Evolutionary conservation across 2,329 filamentous ascomycete genomes (phyloP), one percentile per base, ranked within the genome.

Genomic region (Zarea fungicola): DNA sequence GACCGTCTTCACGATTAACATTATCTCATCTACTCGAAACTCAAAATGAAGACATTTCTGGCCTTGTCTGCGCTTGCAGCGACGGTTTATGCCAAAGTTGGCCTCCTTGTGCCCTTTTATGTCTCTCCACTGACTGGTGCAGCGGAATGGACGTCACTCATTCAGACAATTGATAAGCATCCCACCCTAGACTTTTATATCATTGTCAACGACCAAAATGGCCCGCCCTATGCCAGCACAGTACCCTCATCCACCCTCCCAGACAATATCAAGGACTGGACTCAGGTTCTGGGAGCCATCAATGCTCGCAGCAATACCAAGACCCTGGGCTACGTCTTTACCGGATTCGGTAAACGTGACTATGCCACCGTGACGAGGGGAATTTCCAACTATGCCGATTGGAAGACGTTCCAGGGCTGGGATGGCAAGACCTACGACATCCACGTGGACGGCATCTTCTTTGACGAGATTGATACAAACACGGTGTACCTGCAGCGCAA

Each of bases 381-480:
- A 7, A 37, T 47, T 11, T 35, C 40, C n/a, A 36, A 31, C 18
- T 47, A 47, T 4, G 13, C 28, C 6, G 7, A 41, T 7, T 48
- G 44, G 44, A 32, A 5, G 21, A 41, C 36, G 8, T 19, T 34
- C 8, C 16, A 34, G n/a, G 29, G 37, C 44, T 48, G 44, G 44
- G 14, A 21, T 21, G 36, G 28, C 7, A 28, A 32, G 10, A 16
- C 13, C 7, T 36, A 48, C 8, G 19, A 48, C 44, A 16, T 48
- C 21, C n/a, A 36, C 19, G 41, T 48, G 5, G 34, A 41, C 28
- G 44, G 36, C 36, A 40, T 48, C 28, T 48, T 48, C 36, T 48
- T 48, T 34, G 44, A 48, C 44, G 36, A 48, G 35, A 48, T 48
- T 10, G n/a, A 32, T 8, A 34, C 44, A 18, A 14, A 19, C 19